Percentiles rank a stretch among this genome's conserved stretches.
Conservation (phyloP, 371 early-diverging fungal genomes). For the Vairimorpha necatrix region DNA sequence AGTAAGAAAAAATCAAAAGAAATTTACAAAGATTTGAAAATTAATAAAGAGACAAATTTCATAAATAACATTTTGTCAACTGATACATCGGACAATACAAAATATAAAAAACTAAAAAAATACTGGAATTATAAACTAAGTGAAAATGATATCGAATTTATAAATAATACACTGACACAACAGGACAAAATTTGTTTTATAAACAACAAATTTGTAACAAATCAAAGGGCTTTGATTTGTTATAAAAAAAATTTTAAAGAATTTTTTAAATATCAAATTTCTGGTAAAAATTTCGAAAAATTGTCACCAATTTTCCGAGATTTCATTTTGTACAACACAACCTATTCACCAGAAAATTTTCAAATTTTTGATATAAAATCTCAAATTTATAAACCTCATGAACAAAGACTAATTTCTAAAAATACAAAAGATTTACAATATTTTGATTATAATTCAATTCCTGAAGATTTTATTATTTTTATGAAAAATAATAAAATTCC, state of each 20-base stretch:
- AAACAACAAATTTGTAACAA: conserved; percentile 1
- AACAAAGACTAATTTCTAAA: conserved; percentile 1
- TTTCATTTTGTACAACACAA: background rate
- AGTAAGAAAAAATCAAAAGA: background rate
- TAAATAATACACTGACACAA: background rate
- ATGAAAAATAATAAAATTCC: background rate
- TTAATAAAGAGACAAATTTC: background rate
- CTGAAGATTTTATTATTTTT: conserved; percentile 11
- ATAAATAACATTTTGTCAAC: background rate
- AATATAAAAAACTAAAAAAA: background rate
- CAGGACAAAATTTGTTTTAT: background rate
- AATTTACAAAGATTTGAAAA: background rate
- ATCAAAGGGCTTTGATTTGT: background rate
- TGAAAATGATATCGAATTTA: background rate
- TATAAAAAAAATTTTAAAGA: conserved; percentile 5
- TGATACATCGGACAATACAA: background rate
- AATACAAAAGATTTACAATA: background rate
- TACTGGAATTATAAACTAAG: background rate
- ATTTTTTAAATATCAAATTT: background rate
- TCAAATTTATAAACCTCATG: background rate
- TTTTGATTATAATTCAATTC: background rate
- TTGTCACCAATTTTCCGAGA: background rate
- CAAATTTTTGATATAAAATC: background rate
- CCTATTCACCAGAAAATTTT: background rate
- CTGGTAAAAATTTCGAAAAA: background rate